phyloP scores from a whole-genome alignment of 257 asterid species.

The Salvia hispanica region DNA sequence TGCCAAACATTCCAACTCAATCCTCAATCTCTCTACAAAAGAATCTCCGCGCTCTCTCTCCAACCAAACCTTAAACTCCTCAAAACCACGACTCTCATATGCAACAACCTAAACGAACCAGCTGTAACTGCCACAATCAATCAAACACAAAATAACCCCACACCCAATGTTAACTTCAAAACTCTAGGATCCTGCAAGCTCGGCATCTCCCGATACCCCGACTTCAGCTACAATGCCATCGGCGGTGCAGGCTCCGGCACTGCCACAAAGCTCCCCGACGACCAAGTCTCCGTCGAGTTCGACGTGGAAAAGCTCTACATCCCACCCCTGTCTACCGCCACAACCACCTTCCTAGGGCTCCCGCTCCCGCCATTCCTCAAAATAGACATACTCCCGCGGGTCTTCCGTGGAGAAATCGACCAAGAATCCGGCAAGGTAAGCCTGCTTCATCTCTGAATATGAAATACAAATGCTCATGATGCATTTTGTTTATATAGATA shows the following conservation, averaged over 20 bases:
- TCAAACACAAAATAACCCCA: conserved; percentile 32
- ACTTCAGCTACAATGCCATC: conserved; percentile 70
- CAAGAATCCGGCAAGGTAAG: conserved; percentile 75
- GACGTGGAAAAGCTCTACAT: conserved; percentile 54
- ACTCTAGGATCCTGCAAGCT: conserved; percentile 71
- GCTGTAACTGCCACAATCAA: conserved; percentile 34
- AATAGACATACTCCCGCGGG: conserved; percentile 65
- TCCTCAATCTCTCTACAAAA: conserved; percentile 41
- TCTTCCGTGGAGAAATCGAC: conserved; percentile 60
- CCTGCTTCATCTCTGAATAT: not conserved
- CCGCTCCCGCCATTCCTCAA: conserved; percentile 81
- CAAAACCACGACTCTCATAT: conserved; percentile 27
- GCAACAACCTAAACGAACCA: conserved; percentile 27
- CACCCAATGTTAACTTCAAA: conserved; percentile 55
- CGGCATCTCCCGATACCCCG: conserved; percentile 80
- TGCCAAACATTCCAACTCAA: conserved; percentile 42
- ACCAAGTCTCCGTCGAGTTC: conserved; percentile 50
- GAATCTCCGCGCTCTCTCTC: conserved; percentile 14
- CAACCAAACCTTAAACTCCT: conserved; percentile 27
- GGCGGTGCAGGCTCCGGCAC: conserved; percentile 77
- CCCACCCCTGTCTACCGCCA: conserved; percentile 71
- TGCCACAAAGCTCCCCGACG: conserved; percentile 32
- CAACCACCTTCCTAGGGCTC: conserved; percentile 80
- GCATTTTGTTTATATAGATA: too few relatives aligned
- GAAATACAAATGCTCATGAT: not conserved